phyloP scores from a whole-genome alignment of 1,284 basidiomycete species.

The Puccinia sorghi region DNA sequence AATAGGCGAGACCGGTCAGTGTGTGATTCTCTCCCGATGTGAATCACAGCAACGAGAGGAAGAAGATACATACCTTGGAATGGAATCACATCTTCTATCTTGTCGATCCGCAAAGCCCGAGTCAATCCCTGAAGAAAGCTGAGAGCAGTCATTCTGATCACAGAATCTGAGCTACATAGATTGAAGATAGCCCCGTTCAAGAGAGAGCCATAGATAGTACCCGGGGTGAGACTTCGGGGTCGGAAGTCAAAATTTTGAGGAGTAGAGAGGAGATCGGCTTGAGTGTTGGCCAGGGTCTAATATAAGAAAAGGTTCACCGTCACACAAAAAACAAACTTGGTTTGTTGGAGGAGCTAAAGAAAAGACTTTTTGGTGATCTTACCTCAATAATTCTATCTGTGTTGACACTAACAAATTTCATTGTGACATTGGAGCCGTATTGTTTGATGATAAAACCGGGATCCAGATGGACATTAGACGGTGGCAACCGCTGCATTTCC shows the following conservation, averaged over 20 bases:
- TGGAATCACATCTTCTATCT: conserved; percentile 39
- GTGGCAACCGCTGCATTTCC: conserved; percentile 68
- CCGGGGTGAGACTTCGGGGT: conserved; percentile 29
- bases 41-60: too few species aligned
- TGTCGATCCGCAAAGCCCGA: conserved; percentile 28
- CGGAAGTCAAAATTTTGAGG: conserved; percentile 41
- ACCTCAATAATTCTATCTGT: conserved; percentile 49
- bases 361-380: conserved; percentile 2
- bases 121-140: conserved; percentile 47
- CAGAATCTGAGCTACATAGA: conserved; percentile 38
- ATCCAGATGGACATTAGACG: conserved; percentile 43
- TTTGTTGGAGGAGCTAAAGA: background rate
- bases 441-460: conserved; percentile 47
- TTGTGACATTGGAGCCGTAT: conserved; percentile 26
- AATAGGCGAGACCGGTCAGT: background rate
- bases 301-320: background rate
- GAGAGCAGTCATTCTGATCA: conserved; percentile 39
- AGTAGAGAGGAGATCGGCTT: conserved; percentile 33
- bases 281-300: conserved; percentile 33
- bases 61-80: conserved; percentile 31
- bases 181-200: conserved; percentile 49
- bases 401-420: conserved; percentile 49
- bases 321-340: background rate
- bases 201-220: conserved; percentile 38
- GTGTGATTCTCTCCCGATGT: too few species aligned